Conservation (phyloP, 176 grass and related monocot genomes). For the Ananas comosus region DNA sequence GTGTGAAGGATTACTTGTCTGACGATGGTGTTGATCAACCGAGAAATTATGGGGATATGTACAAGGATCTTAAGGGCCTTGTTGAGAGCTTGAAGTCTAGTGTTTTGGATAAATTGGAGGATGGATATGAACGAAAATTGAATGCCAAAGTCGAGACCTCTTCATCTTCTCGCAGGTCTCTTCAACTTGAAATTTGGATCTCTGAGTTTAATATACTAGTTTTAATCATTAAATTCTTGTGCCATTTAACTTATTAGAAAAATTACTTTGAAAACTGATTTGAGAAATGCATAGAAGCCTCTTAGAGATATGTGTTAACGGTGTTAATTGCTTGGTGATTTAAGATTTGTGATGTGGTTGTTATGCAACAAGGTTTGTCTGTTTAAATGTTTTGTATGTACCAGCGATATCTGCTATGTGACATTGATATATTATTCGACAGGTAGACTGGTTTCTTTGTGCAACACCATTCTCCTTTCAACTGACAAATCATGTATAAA, state of each 20-base stretch:
- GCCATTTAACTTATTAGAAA: not conserved
- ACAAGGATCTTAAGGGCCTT: constrained; percentile 79
- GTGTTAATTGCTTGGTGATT: too few species aligned
- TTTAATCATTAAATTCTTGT: not conserved
- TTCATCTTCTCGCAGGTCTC: constrained; percentile 47
- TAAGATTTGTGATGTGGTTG: too few species aligned
- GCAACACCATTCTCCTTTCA: too few species aligned
- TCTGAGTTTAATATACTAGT: not conserved
- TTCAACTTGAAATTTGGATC: not conserved
- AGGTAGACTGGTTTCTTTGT: too few species aligned
- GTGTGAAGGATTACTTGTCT: constrained; percentile 69
- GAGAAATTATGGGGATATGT: constrained; percentile 70
- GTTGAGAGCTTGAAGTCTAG: constrained; percentile 47
- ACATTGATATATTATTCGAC: too few species aligned
- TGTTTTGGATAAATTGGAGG: constrained; percentile 50
- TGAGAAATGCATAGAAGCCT: too few species aligned
- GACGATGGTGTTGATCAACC: constrained; percentile 19
- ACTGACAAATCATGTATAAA: too few species aligned
- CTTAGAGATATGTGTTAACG: too few species aligned
- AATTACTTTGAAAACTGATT: too few species aligned
- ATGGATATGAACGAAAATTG: constrained; percentile 20
- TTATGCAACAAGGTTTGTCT: too few species aligned
- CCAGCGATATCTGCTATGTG: too few species aligned
- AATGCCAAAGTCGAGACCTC: constrained; percentile 19
- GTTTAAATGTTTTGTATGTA: too few species aligned